Evolutionary conservation across 352 stramenopile genomes (phyloP).

Genomic region (Pythium periplocum): DNA sequence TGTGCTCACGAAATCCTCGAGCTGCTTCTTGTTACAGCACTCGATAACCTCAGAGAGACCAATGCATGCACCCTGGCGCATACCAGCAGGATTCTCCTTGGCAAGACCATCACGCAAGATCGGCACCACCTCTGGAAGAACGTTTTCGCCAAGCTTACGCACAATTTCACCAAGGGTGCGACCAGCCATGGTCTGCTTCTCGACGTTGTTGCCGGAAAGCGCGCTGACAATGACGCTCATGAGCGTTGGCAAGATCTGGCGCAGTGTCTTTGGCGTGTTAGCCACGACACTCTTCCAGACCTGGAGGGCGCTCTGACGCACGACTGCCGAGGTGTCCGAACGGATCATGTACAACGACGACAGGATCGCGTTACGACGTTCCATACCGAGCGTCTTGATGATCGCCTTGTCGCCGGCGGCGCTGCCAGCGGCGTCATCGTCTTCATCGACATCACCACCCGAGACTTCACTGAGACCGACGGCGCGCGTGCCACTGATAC

Average conservation of each 20-base stretch:
- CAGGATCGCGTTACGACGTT: slow-evolving; percentile 94
- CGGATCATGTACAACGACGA: slow-evolving; percentile 98
- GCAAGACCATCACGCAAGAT: slow-evolving; percentile 94
- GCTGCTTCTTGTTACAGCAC: slow-evolving; percentile 93
- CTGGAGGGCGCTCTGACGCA: slow-evolving; percentile 96
- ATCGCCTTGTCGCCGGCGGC: slow-evolving; percentile 81
- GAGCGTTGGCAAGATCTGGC: slow-evolving; percentile 96
- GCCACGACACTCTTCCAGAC: slow-evolving; percentile 99
- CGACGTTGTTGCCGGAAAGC: slow-evolving; percentile 86
- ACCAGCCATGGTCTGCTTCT: slow-evolving; percentile 88
- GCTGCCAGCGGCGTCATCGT: slow-evolving; percentile 80
- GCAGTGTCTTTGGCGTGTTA: slow-evolving; percentile 96
- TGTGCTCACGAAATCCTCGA: slow-evolving; percentile 96
- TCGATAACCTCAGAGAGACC: slow-evolving; percentile 98
- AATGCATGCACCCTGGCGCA: slow-evolving; percentile 95
- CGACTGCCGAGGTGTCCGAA: slow-evolving; percentile 94
- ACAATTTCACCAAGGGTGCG: slow-evolving; percentile 98
- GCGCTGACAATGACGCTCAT: slow-evolving; percentile 96
- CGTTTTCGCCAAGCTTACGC: slow-evolving; percentile 97
- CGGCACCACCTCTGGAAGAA: slow-evolving; percentile 97
- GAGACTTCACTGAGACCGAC: slow-evolving; percentile 60
- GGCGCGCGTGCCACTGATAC: slow-evolving; percentile 95
- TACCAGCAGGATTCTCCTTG: slow-evolving; percentile 51
- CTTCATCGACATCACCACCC: slow-evolving; percentile 69
- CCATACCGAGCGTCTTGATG: slow-evolving; percentile 90